Percentiles rank a stretch among this genome's conserved stretches.
phyloP scores from a whole-genome alignment of 192 early-diverging fungal genomes.

The Dimargaris cristalligena region DNA sequence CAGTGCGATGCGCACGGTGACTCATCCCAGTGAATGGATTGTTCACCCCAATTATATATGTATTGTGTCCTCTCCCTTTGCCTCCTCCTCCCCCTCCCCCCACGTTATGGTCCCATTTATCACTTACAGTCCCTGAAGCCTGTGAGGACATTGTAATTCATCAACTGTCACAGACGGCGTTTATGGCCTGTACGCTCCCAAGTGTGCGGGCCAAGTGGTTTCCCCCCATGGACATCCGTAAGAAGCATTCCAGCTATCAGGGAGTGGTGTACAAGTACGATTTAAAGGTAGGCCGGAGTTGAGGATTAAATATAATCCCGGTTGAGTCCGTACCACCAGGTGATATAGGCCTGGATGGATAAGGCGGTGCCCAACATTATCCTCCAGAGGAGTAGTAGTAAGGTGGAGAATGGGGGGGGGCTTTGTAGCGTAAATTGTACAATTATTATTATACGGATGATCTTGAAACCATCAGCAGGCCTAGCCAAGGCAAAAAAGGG shows the following conservation, averaged over 20 bases:
- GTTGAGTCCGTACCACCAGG: too few relatives aligned
- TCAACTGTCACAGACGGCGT: background rate
- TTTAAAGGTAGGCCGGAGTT: constrained; percentile 4
- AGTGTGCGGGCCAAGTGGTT: constrained; percentile 2
- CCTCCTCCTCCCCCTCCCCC: too few relatives aligned
- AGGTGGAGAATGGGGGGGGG: background rate
- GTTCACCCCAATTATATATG: too few relatives aligned
- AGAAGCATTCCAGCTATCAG: background rate
- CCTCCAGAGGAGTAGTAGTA: background rate
- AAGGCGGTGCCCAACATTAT: background rate
- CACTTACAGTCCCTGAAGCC: constrained; percentile 6
- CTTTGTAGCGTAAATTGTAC: background rate
- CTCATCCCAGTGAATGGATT: too few relatives aligned
- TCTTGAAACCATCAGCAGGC: background rate
- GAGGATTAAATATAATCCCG: too few relatives aligned
- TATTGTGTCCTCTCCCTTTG: too few relatives aligned
- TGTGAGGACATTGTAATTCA: constrained; percentile 10
- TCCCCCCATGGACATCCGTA: background rate
- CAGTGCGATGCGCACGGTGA: too few relatives aligned
- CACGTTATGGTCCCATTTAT: too few relatives aligned
- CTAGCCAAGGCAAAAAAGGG: too few relatives aligned
- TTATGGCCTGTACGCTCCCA: background rate
- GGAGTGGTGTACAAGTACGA: background rate
- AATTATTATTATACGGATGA: background rate
- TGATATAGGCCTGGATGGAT: background rate